These are phyloP conservation scores for Starmerella tilneyi DNA, from an alignment of 805 yeast genomes.

Conservation along the genomic window DNA sequence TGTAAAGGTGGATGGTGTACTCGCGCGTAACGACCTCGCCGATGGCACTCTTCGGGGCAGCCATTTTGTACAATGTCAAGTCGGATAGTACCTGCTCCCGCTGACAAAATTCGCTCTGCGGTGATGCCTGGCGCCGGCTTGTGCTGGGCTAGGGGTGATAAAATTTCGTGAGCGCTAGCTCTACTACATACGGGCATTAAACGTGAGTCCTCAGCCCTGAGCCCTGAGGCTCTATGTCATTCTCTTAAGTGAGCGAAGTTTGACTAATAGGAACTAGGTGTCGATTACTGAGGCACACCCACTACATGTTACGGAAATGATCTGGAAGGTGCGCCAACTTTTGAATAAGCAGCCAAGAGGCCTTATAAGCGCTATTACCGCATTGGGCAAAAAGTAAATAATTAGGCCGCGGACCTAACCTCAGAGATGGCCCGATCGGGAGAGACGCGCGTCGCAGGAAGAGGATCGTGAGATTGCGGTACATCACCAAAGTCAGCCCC, in stretches of 20 bases:
- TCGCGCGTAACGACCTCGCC: constrained; percentile 99
- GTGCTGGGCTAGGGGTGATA: not conserved
- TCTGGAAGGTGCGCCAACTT: no score
- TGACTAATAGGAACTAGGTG: no score
- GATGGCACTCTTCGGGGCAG: constrained; percentile 53
- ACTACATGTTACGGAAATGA: no score
- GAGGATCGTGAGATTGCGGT: constrained; percentile 1
- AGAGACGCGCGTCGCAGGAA: not conserved
- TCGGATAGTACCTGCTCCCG: constrained; percentile 6
- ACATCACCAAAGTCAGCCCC: not conserved
- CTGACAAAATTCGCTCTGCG: constrained; percentile 9
- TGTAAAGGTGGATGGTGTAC: constrained; percentile 99
- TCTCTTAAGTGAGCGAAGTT: no score
- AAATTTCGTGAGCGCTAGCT: constrained; percentile 2
- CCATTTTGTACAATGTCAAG: constrained; percentile 30
- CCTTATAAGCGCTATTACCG: constrained; percentile 2
- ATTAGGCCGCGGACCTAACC: not conserved
- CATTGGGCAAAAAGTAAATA: constrained; percentile 1
- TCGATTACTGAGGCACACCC: no score
- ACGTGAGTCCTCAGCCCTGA: constrained; percentile 5
- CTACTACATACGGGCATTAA: no score
- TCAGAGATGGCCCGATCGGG: not conserved
- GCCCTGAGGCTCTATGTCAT: no score
- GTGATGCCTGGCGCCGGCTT: not conserved
- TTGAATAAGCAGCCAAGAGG: no score